A percentile compares a stretch with the other conserved stretches of the same genome.
phyloP scores from a whole-genome alignment of 305 asterid species.

The Euphrasia arctica region DNA sequence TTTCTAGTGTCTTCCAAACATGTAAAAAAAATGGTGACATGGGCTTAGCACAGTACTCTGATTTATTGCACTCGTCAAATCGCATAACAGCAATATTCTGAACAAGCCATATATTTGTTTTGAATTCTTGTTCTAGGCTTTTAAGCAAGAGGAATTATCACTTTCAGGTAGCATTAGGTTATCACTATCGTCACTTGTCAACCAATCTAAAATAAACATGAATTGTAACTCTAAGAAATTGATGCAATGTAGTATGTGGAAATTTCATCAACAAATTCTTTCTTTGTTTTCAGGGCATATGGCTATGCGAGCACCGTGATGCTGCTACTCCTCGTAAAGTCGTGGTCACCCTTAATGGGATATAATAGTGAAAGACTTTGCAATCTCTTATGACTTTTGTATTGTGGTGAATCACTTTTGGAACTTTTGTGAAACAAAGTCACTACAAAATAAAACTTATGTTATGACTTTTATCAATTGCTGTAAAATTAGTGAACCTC shows the following conservation, averaged over 20 bases:
- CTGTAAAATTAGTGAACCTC: too few species aligned
- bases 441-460: too few species aligned
- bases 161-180: not conserved
- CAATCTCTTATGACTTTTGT: too few species aligned
- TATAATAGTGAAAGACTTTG: constrained; percentile 30
- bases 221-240: not conserved
- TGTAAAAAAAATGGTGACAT: not conserved
- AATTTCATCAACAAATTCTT: constrained; percentile 1
- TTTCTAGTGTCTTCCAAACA: not conserved
- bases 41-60: not conserved
- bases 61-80: not conserved
- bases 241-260: not conserved
- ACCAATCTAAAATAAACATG: too few species aligned
- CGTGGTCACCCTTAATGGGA: constrained; percentile 86
- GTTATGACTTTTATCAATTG: too few species aligned
- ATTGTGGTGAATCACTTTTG: too few species aligned
- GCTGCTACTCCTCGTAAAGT: constrained; percentile 73
- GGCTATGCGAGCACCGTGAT: constrained; percentile 98
- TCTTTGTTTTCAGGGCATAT: constrained; percentile 67
- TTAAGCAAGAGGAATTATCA: not conserved
- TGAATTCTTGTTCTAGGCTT: too few species aligned
- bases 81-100: not conserved
- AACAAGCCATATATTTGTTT: not conserved
- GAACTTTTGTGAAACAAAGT: too few species aligned
- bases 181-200: not conserved